Conservation (phyloP, 148 eudicot genomes). For the Beta vulgaris region DNA sequence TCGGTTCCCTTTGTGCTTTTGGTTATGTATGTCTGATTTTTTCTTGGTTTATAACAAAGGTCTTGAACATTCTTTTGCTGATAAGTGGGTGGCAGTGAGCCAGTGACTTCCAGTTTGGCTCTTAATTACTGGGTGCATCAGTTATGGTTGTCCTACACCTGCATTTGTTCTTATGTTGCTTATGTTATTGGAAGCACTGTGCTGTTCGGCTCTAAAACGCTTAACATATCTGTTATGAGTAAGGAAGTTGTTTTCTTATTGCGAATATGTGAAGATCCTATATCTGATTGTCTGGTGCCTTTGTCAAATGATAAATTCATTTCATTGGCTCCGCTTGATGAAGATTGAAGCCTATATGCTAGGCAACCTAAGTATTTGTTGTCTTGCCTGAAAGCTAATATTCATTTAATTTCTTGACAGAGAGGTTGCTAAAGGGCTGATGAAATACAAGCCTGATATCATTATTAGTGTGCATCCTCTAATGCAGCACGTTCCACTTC, state of each 20-base stretch:
- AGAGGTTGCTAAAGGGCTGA: constrained; percentile 91
- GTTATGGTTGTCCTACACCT: not conserved
- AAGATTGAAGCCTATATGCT: not conserved
- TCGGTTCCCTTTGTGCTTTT: not conserved
- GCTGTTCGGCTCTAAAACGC: not conserved
- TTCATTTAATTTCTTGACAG: constrained; percentile 34
- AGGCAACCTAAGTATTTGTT: not conserved
- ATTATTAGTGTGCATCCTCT: constrained; percentile 96
- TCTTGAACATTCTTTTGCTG: not conserved
- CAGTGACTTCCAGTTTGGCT: not conserved
- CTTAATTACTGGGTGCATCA: not conserved
- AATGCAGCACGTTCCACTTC: constrained; percentile 99
- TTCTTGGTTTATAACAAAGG: not conserved
- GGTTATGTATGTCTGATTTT: not conserved
- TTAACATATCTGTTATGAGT: not conserved
- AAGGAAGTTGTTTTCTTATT: not conserved
- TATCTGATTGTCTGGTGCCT: not conserved
- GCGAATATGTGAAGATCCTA: not conserved
- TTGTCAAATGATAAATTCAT: not conserved
- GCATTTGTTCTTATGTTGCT: not conserved
- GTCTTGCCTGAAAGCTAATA: not conserved
- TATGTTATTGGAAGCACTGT: not conserved
- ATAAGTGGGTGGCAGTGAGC: not conserved
- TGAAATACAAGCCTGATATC: constrained; percentile 96
- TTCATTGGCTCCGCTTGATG: not conserved